Base-by-base conservation (phyloP, 805 yeast genomes). In the Wickerhamomyces canadensis region DNA sequence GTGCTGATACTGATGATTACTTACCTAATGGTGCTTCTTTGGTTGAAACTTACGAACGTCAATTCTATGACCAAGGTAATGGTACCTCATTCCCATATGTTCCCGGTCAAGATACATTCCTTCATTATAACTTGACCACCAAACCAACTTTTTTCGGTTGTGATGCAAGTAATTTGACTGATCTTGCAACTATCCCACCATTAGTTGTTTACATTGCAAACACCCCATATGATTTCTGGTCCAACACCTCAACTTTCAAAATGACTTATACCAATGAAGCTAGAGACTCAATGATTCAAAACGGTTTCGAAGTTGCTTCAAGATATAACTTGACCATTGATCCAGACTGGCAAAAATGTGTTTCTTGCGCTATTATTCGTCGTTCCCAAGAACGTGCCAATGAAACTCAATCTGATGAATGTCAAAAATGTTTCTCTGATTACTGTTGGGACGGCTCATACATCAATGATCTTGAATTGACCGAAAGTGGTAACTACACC, bases 71-170 rank as follows among this genome's bases (percentile, higher is more conserved):
- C 16, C 70, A 71, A 46, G 53, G 79, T 19, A 66, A 71, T 44
- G 73, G 76, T 34, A 72, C 83, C 19, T 65, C 79, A 4, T 83
- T 82, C 68, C 94, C 95, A 8, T 74, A 81, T 46, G 88, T 85
- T 36, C 95, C 95, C 9, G 88, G 77, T 55, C 62, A 55, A 21
- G 59, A 68, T 31, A 70, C 86, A 1, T 81, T 84, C 58, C 52
- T 73, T 21, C 69, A 72, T 43, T 48, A 62, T 43, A 81, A 80
- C 40, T 65, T 84, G 42, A 79, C 84, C 14, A 65, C 79, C 13
- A 70, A 62, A 42, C 95, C 95, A 34, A 68, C 80, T 1, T 85
- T 86, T 62, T 86, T 86, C 55, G 95, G 95, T 27, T 85, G 95
- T 60, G 72, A 82, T 54, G 70, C 83, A 6, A 46, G 59, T 2